Percentiles rank a stretch among this genome's conserved stretches.
phyloP scores from a whole-genome alignment of 1,139 yeast species.

The Saccharomyces hybrid region DNA sequence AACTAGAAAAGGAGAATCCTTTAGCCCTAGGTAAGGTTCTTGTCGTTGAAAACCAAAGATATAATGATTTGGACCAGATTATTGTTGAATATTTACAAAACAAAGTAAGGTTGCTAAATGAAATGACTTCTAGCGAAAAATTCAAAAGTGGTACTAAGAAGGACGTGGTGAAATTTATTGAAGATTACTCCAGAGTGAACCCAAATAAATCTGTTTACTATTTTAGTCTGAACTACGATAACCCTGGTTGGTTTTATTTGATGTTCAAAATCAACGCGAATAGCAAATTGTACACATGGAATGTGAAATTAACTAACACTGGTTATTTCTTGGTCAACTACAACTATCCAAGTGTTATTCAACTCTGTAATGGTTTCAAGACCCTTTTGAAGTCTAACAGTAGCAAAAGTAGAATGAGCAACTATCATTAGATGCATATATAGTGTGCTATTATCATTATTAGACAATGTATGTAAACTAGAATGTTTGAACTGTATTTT shows the following conservation, averaged over 20 bases:
- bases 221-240: constrained; percentile 82
- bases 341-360: constrained; percentile 77
- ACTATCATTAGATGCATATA: not conserved
- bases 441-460: not conserved
- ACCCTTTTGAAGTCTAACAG: constrained; percentile 36
- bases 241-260: constrained; percentile 86
- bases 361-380: constrained; percentile 92
- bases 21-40: constrained; percentile 56
- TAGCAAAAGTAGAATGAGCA: constrained; percentile 9
- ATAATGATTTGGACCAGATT: constrained; percentile 87
- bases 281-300: constrained; percentile 77
- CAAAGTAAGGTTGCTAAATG: constrained; percentile 75
- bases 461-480: not conserved
- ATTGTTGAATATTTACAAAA: constrained; percentile 83
- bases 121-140: constrained; percentile 79
- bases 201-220: constrained; percentile 87
- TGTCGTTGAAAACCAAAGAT: constrained; percentile 58
- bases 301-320: constrained; percentile 78
- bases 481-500: not conserved
- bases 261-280: constrained; percentile 72
- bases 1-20: constrained; percentile 56
- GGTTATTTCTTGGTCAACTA: constrained; percentile 77
- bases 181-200: constrained; percentile 83
- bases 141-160: constrained; percentile 74
- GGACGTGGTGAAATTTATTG: constrained; percentile 82